Evolutionary conservation across 2,329 filamentous ascomycete genomes (phyloP).

Genomic region (Monilinia aucupariae): DNA sequence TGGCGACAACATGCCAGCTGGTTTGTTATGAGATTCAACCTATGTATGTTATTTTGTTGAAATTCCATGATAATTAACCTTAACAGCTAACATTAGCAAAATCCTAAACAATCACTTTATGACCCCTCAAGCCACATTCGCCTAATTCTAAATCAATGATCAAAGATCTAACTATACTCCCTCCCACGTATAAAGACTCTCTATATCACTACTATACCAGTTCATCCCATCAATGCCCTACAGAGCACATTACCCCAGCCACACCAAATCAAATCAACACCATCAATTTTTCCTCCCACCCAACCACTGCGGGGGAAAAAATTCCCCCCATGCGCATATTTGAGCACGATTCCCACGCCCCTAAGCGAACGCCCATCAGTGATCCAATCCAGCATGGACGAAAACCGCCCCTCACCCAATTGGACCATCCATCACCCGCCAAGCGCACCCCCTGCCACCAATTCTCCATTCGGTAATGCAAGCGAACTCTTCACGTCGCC

Average conservation of each 20-base stretch:
- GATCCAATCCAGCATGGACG: not conserved
- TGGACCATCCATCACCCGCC: not conserved
- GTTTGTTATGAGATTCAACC: too few species aligned
- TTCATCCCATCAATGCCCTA: not conserved
- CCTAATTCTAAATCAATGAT: not conserved
- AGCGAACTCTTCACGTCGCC: not conserved
- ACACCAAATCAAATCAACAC: not conserved
- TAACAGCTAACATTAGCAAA: too few species aligned
- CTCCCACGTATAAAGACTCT: not conserved
- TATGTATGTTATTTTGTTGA: too few species aligned
- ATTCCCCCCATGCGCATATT: not conserved
- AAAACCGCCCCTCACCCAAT: not conserved
- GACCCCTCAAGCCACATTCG: too few species aligned
- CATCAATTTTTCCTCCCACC: not conserved
- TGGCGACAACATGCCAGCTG: too few species aligned
- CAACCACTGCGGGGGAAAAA: too few species aligned
- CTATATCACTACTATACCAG: not conserved
- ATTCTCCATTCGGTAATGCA: not conserved
- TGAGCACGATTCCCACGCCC: not conserved
- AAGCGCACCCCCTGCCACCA: not conserved
- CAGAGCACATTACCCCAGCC: not conserved
- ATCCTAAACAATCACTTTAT: too few species aligned
- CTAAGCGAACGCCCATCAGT: not conserved
- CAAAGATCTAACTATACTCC: not conserved
- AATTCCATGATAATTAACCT: too few species aligned